Conservation (phyloP, 805 yeast genomes). For the Wickerhamiella galacta region DNA sequence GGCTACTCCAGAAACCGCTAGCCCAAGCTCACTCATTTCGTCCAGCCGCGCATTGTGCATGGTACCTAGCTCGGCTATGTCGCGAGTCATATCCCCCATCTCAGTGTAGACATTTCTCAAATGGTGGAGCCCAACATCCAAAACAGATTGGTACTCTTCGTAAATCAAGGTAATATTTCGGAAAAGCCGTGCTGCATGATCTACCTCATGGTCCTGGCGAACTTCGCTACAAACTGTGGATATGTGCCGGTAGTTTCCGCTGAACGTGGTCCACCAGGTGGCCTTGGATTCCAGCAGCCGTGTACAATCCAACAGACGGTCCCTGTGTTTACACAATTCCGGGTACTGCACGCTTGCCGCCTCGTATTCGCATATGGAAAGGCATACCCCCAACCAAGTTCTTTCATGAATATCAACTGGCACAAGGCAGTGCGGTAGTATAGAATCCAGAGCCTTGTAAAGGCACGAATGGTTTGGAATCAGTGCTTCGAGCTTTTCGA, state of each 20-base stretch:
- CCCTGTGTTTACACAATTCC: conserved; percentile 7
- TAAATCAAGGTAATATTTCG: conserved; percentile 5
- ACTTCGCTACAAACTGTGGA: conserved; percentile 30
- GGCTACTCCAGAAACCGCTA: too few species aligned
- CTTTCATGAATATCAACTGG: conserved; percentile 12
- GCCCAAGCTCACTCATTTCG: too few species aligned
- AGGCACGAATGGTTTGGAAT: conserved; percentile 16
- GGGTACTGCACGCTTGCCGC: conserved; percentile 18
- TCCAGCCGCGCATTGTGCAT: too few species aligned
- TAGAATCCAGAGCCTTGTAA: conserved; percentile 13
- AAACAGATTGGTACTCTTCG: too few species aligned
- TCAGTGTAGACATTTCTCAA: too few species aligned
- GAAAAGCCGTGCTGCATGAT: conserved; percentile 4
- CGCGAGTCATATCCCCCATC: too few species aligned
- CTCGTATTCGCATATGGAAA: conserved; percentile 20
- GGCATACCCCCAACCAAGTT: conserved; percentile 13
- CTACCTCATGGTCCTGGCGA: conserved; percentile 12
- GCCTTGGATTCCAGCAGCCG: conserved; percentile 15
- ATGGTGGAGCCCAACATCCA: too few species aligned
- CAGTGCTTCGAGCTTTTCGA: conserved; percentile 8
- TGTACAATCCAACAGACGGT: conserved; percentile 11
- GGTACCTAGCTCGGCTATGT: too few species aligned
- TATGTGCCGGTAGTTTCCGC: conserved; percentile 44
- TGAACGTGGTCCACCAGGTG: conserved; percentile 62
- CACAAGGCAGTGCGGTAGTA: conserved; percentile 15